Evolutionary conservation across 73 alveolate genomes (phyloP).

Genomic region (Tetrahymena malaccensis): DNA sequence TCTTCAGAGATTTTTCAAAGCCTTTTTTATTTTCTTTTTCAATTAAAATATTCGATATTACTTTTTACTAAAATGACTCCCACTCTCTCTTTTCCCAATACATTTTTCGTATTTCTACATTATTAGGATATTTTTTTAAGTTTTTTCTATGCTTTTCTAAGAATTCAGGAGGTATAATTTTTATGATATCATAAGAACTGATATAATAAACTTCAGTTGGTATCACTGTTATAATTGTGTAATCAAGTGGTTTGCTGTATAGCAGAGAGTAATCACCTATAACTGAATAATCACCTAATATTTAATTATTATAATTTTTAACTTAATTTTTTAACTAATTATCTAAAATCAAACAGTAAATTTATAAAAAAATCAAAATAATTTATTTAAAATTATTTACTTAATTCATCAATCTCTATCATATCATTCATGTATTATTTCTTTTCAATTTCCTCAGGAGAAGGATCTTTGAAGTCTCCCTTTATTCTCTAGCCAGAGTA

Average conservation of each 20-base stretch:
- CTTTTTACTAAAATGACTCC: constrained; percentile 9
- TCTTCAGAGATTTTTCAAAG: constrained; percentile 14
- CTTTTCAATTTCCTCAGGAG: not conserved
- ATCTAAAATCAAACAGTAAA: too few relatives aligned
- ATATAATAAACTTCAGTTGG: constrained; percentile 33
- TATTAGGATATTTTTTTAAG: constrained; percentile 29
- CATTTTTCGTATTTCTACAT: constrained; percentile 3
- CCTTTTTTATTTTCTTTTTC: constrained; percentile 40
- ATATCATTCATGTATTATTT: not conserved
- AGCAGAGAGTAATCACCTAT: constrained; percentile 27
- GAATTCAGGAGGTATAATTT: constrained; percentile 19
- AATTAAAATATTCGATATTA: not conserved
- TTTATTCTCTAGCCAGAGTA: not conserved
- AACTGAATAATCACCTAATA: constrained; percentile 24
- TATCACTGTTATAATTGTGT: constrained; percentile 14
- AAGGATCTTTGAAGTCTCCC: not conserved
- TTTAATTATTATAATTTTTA: not conserved
- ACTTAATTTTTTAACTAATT: not conserved
- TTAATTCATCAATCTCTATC: not conserved
- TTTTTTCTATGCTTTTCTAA: constrained; percentile 19
- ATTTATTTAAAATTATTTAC: not conserved
- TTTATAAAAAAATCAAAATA: not conserved
- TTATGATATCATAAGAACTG: constrained; percentile 7
- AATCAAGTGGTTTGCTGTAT: constrained; percentile 13
- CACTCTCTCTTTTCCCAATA: constrained; percentile 33